These are phyloP conservation scores for Skeletonema grethae DNA, from an alignment of 108 stramenopile genomes.

Conservation along the genomic window DNA sequence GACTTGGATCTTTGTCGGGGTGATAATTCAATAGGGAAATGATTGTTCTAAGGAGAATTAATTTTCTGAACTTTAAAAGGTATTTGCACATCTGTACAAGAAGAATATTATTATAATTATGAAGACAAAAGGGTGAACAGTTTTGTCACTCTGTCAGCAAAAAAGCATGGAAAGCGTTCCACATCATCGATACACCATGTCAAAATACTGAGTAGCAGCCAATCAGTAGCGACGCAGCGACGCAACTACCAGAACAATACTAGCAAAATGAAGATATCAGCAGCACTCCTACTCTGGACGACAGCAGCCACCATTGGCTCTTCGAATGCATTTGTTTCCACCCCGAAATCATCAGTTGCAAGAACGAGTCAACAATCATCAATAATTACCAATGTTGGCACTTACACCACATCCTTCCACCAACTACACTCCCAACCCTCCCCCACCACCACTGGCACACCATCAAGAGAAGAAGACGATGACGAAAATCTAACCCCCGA, in stretches of 20 bases:
- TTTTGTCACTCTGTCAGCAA: no score
- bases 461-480: neutral
- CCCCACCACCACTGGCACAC: neutral
- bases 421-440: neutral
- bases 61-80: no score
- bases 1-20: no score
- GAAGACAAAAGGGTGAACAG: no score
- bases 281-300: neutral
- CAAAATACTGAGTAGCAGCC: no score
- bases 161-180: no score
- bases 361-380: neutral
- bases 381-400: neutral
- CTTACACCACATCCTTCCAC: neutral
- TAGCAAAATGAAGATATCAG: neutral
- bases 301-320: neutral
- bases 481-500: conserved; percentile 34
- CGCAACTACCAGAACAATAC: neutral
- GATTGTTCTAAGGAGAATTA: no score
- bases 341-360: neutral
- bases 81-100: no score
- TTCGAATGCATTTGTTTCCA: neutral
- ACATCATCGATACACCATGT: no score
- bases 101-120: no score
- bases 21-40: no score
- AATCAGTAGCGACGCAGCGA: no score